These are phyloP conservation scores for Chalaropsis thielavioides DNA, from an alignment of 2,329 filamentous ascomycete genomes.

Conservation along the genomic window DNA sequence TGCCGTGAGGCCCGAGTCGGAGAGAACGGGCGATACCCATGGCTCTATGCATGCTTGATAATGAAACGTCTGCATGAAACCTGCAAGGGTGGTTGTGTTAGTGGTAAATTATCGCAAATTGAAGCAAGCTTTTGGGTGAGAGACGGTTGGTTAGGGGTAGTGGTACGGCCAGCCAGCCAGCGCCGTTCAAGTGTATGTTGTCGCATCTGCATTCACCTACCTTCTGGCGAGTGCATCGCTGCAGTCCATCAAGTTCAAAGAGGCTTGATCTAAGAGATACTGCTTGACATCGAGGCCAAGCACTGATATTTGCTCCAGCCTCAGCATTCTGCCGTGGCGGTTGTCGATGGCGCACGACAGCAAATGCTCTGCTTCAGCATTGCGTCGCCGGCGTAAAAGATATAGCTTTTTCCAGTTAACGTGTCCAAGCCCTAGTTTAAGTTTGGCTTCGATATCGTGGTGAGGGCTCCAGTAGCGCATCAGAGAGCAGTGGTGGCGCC, in stretches of 20 bases:
- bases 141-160: neutral
- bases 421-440: conserved; percentile 36
- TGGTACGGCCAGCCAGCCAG: neutral
- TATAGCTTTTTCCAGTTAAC: conserved; percentile 66
- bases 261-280: conserved; percentile 53
- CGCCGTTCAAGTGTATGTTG: neutral
- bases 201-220: conserved; percentile 23
- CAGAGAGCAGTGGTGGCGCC: conserved; percentile 58
- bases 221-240: conserved; percentile 67
- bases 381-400: conserved; percentile 37
- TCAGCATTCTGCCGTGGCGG: conserved; percentile 53
- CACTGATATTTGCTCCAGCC: conserved; percentile 54
- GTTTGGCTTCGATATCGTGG: conserved; percentile 45
- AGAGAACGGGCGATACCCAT: conserved; percentile 67
- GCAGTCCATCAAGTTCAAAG: conserved; percentile 36
- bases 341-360: conserved; percentile 57
- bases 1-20: conserved; percentile 17
- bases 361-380: conserved; percentile 36
- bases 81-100: conserved; percentile 10
- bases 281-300: conserved; percentile 84
- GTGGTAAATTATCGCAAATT: neutral
- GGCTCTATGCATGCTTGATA: conserved; percentile 56
- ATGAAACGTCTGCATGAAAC: conserved; percentile 14
- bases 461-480: conserved; percentile 63
- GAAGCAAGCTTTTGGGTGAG: neutral